Evolutionary conservation across 257 asterid species (phyloP).

Genomic region (Capsicum pubescens): DNA sequence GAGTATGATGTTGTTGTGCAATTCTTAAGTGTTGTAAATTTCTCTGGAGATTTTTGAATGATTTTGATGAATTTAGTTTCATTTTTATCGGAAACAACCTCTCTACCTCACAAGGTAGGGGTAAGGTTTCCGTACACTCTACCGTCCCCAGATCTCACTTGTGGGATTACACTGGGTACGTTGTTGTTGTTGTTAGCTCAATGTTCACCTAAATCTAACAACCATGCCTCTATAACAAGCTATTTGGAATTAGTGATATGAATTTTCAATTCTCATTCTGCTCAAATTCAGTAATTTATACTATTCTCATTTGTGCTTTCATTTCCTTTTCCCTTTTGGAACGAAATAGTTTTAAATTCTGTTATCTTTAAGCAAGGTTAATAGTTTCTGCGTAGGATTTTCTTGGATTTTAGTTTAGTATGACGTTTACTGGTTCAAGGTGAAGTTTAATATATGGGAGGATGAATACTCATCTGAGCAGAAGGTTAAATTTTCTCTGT

Average conservation of each 20-base stretch:
- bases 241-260: background rate
- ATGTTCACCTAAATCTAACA: background rate
- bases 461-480: slow-evolving; percentile 6
- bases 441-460: background rate
- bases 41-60: no score
- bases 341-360: background rate
- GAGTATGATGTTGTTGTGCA: no score
- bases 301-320: slow-evolving; percentile 8
- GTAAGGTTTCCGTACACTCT: no score
- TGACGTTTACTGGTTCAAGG: background rate
- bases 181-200: background rate
- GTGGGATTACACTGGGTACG: no score
- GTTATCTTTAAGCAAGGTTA: background rate
- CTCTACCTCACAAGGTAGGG: no score
- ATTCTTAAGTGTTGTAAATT: no score
- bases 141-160: no score
- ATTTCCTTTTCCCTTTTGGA: background rate
- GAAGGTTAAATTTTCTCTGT: slow-evolving; percentile 4
- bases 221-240: background rate
- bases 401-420: background rate
- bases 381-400: background rate
- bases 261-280: background rate
- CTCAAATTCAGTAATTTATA: background rate
- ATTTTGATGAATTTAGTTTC: no score
- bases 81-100: no score